These are phyloP conservation scores for Globisporangium sylvaticum DNA, from an alignment of 352 stramenopile species.

Conservation along the genomic window DNA sequence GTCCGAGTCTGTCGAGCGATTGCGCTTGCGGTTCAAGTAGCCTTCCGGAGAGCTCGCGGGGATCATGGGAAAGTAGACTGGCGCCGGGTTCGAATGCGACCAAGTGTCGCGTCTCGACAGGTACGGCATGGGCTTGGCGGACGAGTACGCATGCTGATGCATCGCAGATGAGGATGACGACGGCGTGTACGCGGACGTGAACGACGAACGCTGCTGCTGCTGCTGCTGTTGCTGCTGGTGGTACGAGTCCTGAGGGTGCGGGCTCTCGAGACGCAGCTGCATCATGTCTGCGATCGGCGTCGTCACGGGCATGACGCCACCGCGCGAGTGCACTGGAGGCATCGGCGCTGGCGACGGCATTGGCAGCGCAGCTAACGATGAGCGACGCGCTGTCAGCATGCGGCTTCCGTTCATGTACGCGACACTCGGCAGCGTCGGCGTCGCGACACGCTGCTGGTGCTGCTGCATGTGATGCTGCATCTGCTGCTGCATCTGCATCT, in stretches of 20 bases:
- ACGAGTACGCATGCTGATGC: conserved; percentile 51
- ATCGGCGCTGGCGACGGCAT: conserved; percentile 36
- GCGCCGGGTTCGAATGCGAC: not conserved
- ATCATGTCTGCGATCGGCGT: conserved; percentile 76
- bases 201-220: conserved; percentile 10
- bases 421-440: conserved; percentile 36
- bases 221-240: conserved; percentile 7
- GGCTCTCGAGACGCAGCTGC: conserved; percentile 57
- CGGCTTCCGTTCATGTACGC: conserved; percentile 20
- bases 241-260: conserved; percentile 19
- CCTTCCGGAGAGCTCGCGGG: conserved; percentile 19
- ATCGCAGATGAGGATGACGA: conserved; percentile 16
- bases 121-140: conserved; percentile 34
- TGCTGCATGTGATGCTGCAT: conserved; percentile 24
- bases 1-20: conserved; percentile 65
- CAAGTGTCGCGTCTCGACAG: conserved; percentile 22
- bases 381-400: conserved; percentile 35
- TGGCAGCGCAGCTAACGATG: conserved; percentile 45
- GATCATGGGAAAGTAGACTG: conserved; percentile 28
- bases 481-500: conserved; percentile 28
- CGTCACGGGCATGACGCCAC: conserved; percentile 26
- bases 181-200: conserved; percentile 12
- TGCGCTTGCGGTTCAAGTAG: conserved; percentile 64
- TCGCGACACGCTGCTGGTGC: conserved; percentile 25
- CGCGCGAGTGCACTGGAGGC: conserved; percentile 1